A percentile compares a stretch with the other conserved stretches of the same genome.
Conservation (phyloP, 225 moss, liverwort and hornwort genomes). For the Rhytidiadelphus loreus region DNA sequence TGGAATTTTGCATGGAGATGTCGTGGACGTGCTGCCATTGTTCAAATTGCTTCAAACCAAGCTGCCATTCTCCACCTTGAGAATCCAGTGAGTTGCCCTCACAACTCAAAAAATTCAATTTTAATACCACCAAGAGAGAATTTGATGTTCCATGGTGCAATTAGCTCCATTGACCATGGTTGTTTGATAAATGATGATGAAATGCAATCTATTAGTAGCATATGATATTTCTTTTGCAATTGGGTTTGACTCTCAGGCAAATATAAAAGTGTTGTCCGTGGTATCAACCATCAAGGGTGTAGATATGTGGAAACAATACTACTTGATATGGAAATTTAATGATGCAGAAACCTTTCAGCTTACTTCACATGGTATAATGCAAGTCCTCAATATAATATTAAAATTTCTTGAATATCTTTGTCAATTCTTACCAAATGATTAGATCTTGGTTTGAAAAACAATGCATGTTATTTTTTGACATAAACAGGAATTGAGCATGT, state of each 20-base stretch:
- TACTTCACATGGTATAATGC: constrained; percentile 20
- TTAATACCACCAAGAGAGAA: background rate
- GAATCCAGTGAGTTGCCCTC: background rate
- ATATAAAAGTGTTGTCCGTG: constrained; percentile 37
- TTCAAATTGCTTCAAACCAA: constrained; percentile 56
- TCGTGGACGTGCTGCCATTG: constrained; percentile 28
- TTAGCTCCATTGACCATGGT: fast-evolving
- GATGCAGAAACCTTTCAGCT: constrained; percentile 55
- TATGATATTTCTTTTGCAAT: background rate
- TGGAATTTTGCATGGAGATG: constrained; percentile 32
- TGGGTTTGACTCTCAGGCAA: background rate
- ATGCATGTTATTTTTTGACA: background rate
- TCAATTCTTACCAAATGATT: background rate
- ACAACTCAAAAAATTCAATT: background rate
- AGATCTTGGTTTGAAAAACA: background rate
- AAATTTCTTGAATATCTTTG: background rate
- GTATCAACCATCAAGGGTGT: constrained; percentile 46
- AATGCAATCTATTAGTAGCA: background rate
- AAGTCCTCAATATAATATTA: background rate
- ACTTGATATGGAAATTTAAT: constrained; percentile 58
- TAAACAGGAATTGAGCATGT: constrained; percentile 38
- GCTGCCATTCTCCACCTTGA: constrained; percentile 51
- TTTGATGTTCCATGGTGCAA: background rate
- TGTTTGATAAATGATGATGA: background rate
- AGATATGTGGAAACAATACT: constrained; percentile 59